Evolutionary conservation across 352 stramenopile species (phyloP), one percentile per base, ranked within the genome.

Genomic region (Globisporangium viniferum): DNA sequence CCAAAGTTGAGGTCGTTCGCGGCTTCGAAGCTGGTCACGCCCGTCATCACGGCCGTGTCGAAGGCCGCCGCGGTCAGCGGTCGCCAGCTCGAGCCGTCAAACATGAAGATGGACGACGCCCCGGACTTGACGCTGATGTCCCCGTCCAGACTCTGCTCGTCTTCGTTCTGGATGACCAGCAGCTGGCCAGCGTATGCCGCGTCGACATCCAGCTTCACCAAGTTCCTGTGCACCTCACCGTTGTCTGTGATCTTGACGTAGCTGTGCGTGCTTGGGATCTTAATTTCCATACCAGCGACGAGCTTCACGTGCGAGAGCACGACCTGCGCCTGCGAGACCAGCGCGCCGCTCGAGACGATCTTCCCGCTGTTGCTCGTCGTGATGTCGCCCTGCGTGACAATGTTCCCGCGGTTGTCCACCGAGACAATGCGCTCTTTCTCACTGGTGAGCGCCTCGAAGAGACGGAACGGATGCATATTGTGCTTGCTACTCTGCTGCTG

Each of bases 1-100:
- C 88, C 88, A 66, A 95, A 71, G 69, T 94, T 88, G 49, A 93
- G 70, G 62, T 94, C 84, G 35, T 89, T 91, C 6, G 74, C 79
- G 6, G 79, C 83, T 24, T 90, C 73, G 24, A 93, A 82, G 0
- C 66, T 76, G 64, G 82, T 81, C 62, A 93, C 80, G 51, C 81
- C 76, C 2, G 69, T 82, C 63, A 93, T 77, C 14, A 75, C 69
- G 27, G 80, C 86, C 8, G 81, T 82, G 64, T 92, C 83, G 41
- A 89, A 90, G 59, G 81, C 81, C 62, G 81, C 82, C 10, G 84
- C 82, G 5, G 82, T 90, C n/a, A 95, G 60, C 41, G 81, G 75
- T 41, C 81, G 77, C 87, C 87, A 95, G 5, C 53, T 36, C 3
- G 56, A 41, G 0, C 86, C 84, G 63, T 94, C 86, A 66, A 89